Evolutionary conservation across 371 early-diverging fungal species (phyloP), one percentile per base, ranked within the genome.

Genomic region (Dentiscutata heterogama): DNA sequence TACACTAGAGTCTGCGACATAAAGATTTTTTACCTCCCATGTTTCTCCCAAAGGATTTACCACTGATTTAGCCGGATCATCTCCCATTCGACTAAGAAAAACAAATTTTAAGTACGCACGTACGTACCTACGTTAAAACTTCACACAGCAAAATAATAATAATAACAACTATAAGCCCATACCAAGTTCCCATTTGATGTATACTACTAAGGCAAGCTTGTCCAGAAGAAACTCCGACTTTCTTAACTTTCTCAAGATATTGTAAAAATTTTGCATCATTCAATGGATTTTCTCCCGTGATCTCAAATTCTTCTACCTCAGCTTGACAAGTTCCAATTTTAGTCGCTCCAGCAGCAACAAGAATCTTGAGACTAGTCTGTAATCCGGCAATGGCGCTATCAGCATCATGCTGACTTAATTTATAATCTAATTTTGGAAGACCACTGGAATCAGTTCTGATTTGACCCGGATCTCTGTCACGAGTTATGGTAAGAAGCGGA

Each of bases 21-120:
- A 96, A 50, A 95, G 85, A 42, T 90, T 86, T 84, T 93, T 89
- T 75, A 93, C 89, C 83, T 94, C 96, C 92, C 92, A 95, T 6
- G 92, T 91, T 82, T 94, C 91, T 3, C 96, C 96, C 0, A 88
- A 90, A 3, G 94, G 94, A 73, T 93, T 91, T 13, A 91, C 86
- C 20, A 88, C 96, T 8, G 93, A 92, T 0, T 78, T 78, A 56
- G 85, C 84, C 64, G 93, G 89, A 50, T 87, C 85, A 27, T 84
- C 84, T 18, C 92, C 93, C 94, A 96, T 94, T 13, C 94, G 90
- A 81, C 92, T 91, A 86, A 60, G 29, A 39, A 46, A 72, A 72
- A 25, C 11, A 22, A 39, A 18, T 29, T 50, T 16, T 46, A 39
- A n/a, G n/a, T 35, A 35, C 35, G 35, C 5, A 35, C 5, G 2